Evolutionary conservation across 2,329 filamentous ascomycete genomes (phyloP).

Genomic region (Fusarium staphyleae): DNA sequence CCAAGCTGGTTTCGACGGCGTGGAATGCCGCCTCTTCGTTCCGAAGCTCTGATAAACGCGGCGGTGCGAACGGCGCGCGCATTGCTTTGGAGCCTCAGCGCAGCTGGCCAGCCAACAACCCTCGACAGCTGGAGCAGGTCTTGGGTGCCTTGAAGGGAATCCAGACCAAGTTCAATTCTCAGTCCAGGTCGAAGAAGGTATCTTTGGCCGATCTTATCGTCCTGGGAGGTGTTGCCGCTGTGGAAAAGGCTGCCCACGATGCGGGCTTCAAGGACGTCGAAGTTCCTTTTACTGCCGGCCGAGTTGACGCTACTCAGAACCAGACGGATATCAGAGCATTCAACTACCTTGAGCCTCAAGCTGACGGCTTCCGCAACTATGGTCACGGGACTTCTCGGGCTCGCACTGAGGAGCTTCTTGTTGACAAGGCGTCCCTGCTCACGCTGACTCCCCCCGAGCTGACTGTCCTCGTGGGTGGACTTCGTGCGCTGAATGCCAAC

Average conservation of each 20-base stretch:
- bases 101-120: constrained; percentile 79
- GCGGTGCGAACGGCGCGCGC: constrained; percentile 80
- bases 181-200: constrained; percentile 65
- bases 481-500: constrained; percentile 74
- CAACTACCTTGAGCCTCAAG: constrained; percentile 69
- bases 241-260: constrained; percentile 72
- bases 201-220: constrained; percentile 83
- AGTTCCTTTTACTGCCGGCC: constrained; percentile 77
- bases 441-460: constrained; percentile 75
- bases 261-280: constrained; percentile 54
- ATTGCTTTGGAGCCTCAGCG: constrained; percentile 77
- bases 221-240: constrained; percentile 71
- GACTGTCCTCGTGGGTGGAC: constrained; percentile 73
- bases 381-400: constrained; percentile 67
- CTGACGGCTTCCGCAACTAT: constrained; percentile 85
- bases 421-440: constrained; percentile 76
- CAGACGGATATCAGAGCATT: constrained; percentile 74
- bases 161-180: constrained; percentile 70
- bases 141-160: constrained; percentile 68
- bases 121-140: constrained; percentile 67
- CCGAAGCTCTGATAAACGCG: constrained; percentile 80
- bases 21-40: constrained; percentile 76
- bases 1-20: constrained; percentile 69
- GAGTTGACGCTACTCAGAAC: constrained; percentile 73
- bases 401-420: constrained; percentile 71